Base-by-base conservation (phyloP, 257 asterid genomes). In the Apocynum venetum region DNA sequence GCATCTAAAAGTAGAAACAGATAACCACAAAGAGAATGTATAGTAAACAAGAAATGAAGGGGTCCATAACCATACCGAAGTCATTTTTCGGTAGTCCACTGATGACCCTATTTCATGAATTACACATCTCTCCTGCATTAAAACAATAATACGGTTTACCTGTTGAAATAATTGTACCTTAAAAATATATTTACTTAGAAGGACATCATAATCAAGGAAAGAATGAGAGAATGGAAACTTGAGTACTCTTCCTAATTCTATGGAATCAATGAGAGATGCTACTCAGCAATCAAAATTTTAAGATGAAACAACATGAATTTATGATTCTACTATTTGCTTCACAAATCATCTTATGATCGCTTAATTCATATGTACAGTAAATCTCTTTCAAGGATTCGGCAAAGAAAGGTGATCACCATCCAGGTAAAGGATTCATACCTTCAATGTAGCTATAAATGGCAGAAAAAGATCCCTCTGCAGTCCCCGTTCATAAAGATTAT, bases 401-500 rank as follows among this genome's bases (percentile, higher is more conserved):
- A 60, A 72, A 47, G 40, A 60, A 72, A 38, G 38, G n/a, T 64
- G 19, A 73, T 56, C 4, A 19, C 14, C 2, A 2, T 2, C 7
- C 1, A 8, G 65, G 38, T 49, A 57, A 56, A 51, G 25, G 51
- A 48, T 71, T 13, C 20, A 55, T 83, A 94, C 98, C 97, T 94
- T 92, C 75, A 94, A 61, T 78, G 95, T 86, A 75, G 92, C 91
- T 79, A 94, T 93, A 78, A 91, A 94, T 68, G 98, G 97, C 80
- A 91, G 92, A 85, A 91, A 94, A 71, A 94, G 91, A 81, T 92
- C 98, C 82, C 98, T 90, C 75, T 94, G 98, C 53, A 94, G 81
- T 31, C 98, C 96, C 73, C 97, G 93, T 82, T 94, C 97, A 36
- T 94, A 94, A 74, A 94, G 98, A 20, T 91, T 89, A 83, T 94